A percentile compares a stretch with the other conserved stretches of the same genome.
These are phyloP conservation scores for Rhodotorula sp. DNA, from an alignment of 1,284 basidiomycete genomes.

Conservation along the genomic window DNA sequence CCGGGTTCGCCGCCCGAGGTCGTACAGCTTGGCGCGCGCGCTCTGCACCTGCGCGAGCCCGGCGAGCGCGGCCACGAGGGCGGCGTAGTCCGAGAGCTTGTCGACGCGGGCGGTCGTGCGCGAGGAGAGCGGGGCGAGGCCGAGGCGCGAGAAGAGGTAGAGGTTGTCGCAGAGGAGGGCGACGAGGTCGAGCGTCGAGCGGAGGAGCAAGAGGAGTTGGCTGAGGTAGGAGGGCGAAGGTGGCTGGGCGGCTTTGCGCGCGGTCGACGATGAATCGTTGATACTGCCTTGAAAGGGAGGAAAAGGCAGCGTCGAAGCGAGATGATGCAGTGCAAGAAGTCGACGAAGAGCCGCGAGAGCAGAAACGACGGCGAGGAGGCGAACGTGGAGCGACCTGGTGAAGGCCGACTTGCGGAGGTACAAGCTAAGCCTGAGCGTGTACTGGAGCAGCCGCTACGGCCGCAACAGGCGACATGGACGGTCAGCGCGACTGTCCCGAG, in stretches of 20 bases:
- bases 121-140: slow-evolving; percentile 4
- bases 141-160: slow-evolving; percentile 23
- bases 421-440: slow-evolving; percentile 17
- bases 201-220: neutral
- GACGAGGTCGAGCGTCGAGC: slow-evolving; percentile 10
- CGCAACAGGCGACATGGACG: neutral
- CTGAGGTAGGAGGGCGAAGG: neutral
- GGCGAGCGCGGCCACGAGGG: slow-evolving; percentile 6
- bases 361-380: slow-evolving; percentile 27
- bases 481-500: neutral
- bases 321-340: slow-evolving; percentile 10
- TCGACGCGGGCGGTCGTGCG: slow-evolving; percentile 6
- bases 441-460: slow-evolving; percentile 24
- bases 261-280: too few species aligned
- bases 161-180: slow-evolving; percentile 23
- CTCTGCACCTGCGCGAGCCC: neutral
- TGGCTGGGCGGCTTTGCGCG: neutral
- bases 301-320: neutral
- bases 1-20: neutral
- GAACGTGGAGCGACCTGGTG: neutral
- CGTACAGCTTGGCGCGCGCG: neutral
- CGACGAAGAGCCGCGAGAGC: slow-evolving; percentile 25
- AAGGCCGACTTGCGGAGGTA: neutral
- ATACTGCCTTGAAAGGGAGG: neutral
- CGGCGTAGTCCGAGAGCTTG: slow-evolving; percentile 7